phyloP scores from a whole-genome alignment of 495 filamentous ascomycete genomes.

The Penicillium egyptiacum region DNA sequence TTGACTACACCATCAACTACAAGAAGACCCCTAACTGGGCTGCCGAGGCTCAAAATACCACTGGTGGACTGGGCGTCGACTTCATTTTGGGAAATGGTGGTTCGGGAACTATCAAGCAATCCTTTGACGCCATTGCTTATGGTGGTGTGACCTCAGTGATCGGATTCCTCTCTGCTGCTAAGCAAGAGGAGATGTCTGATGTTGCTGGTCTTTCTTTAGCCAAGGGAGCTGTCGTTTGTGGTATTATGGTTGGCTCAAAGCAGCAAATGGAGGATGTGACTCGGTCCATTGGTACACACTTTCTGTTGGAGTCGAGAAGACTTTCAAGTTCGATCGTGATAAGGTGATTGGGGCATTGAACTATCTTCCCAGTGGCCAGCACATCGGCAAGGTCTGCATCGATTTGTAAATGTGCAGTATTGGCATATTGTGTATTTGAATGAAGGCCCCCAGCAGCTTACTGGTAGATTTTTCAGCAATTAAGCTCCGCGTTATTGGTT shows the following conservation, averaged over 20 bases:
- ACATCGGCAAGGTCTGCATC: constrained; percentile 70
- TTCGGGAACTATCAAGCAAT: constrained; percentile 55
- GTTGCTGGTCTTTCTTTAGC: constrained; percentile 46
- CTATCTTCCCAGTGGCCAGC: constrained; percentile 56
- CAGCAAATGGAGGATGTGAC: constrained; percentile 56
- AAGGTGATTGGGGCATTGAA: constrained; percentile 42
- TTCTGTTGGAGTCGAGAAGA: constrained; percentile 49
- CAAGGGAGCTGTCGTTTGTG: constrained; percentile 49
- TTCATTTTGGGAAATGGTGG: constrained; percentile 66
- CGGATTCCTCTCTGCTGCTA: constrained; percentile 52
- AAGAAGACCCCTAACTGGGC: constrained; percentile 57
- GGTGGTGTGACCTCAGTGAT: constrained; percentile 62
- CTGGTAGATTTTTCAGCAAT: too few relatives aligned
- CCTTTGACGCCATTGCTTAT: constrained; percentile 53
- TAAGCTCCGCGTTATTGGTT: too few relatives aligned
- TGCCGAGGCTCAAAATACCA: constrained; percentile 58
- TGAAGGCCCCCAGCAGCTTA: too few relatives aligned
- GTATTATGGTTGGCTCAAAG: constrained; percentile 54
- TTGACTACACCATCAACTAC: not conserved
- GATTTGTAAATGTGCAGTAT: not conserved
- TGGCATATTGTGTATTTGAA: too few relatives aligned
- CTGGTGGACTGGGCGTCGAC: constrained; percentile 58
- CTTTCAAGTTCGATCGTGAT: constrained; percentile 53
- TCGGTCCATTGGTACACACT: not conserved
- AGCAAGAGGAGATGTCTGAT: constrained; percentile 32